Evolutionary conservation across 148 eudicot species (phyloP), one percentile per base, ranked within the genome.

Genomic region (Limonium bicolor): DNA sequence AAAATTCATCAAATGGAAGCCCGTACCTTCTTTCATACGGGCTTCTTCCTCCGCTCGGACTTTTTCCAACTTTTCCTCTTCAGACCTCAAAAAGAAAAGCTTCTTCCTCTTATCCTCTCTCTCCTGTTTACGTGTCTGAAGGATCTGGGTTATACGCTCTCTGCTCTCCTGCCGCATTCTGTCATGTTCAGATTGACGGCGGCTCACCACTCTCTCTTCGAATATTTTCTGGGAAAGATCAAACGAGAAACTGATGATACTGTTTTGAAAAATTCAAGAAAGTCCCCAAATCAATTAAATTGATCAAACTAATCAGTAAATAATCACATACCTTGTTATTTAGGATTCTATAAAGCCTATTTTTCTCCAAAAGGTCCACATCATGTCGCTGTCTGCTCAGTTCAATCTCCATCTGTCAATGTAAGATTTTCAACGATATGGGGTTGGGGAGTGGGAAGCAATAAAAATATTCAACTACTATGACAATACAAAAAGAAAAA

Each of bases 1-100:
- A 27, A 5, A 4, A 26, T 2, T 52, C 6, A 16, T 29, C 18
- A 2, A 26, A 34, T 16, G 20, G 43, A 10, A 10, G 16, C 20
- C 32, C 12, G 18, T 49, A 82, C 97, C 97, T 88, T 83, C 92
- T 43, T 35, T 81, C 36, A 68, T 78, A 15, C 71, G 67, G 13
- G 94, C 79, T 64, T 80, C 94, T 51, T 88, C 92, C 64, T 88
- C 97, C 50, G 80, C 81, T 2, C 48, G 74, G 54, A 56, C 27
- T 56, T 44, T 83, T 30, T 28, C 72, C 61, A 61, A 67, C 50
- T 77, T 69, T 58, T 80, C 97, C 63, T 88, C 86, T 41, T 88
- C 83, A 0, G 59, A 4, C 32, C 59, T 79, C 67, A 87, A 59
- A 48, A 37, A 88, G 68, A 41, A 80, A 18, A 83, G 20, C 73